Evolutionary conservation across 441 rosid species (phyloP).

Genomic region (Pelargonium australe): DNA sequence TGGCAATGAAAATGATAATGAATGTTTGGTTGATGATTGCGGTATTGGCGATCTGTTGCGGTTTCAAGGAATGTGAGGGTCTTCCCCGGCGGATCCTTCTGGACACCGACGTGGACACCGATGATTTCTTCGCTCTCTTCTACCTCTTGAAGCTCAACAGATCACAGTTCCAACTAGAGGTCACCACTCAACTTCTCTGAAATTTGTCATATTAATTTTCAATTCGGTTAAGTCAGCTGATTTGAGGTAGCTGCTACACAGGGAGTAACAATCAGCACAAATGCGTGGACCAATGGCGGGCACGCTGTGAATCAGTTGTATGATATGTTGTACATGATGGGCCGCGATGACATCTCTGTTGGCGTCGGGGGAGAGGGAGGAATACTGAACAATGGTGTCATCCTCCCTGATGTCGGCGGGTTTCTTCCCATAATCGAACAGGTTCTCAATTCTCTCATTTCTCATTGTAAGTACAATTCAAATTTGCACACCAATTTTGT

Average conservation of each 20-base stretch:
- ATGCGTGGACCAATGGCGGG: constrained; percentile 83
- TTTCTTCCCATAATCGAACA: constrained; percentile 81
- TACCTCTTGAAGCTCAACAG: constrained; percentile 76
- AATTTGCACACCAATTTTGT: not conserved
- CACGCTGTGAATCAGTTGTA: constrained; percentile 76
- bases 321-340: constrained; percentile 90
- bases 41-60: constrained; percentile 24
- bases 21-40: constrained; percentile 15
- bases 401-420: constrained; percentile 74
- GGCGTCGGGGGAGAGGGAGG: constrained; percentile 97
- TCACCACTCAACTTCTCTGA: not conserved
- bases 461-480: not conserved
- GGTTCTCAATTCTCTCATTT: constrained; percentile 27
- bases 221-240: too few relatives aligned
- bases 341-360: constrained; percentile 62
- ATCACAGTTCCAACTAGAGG: constrained; percentile 73
- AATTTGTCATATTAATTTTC: too few relatives aligned
- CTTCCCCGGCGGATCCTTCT: constrained; percentile 52
- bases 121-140: constrained; percentile 79
- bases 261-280: constrained; percentile 68
- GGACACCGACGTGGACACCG: constrained; percentile 85
- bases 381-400: constrained; percentile 51
- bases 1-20: constrained; percentile 18
- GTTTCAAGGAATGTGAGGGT: constrained; percentile 26
- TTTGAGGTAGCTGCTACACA: constrained; percentile 19